Conservation (phyloP, 2,329 filamentous ascomycete species). For the Alternaria solani region DNA sequence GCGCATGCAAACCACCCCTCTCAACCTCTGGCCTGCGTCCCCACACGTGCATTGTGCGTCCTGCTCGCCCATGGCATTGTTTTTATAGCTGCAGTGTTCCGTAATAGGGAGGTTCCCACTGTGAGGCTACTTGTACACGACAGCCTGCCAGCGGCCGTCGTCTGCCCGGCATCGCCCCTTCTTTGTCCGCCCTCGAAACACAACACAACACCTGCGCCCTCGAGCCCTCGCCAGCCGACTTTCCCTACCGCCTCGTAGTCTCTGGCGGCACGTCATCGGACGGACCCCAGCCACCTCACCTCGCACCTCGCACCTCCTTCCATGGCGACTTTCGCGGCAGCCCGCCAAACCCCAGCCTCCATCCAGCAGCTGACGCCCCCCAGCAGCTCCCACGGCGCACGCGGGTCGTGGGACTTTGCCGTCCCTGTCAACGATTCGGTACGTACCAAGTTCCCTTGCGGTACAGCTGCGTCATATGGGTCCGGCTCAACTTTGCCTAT, state of each 20-base stretch:
- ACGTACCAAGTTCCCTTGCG: constrained; percentile 27
- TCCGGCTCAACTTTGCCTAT: constrained; percentile 2
- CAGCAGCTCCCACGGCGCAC: constrained; percentile 50
- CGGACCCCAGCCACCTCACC: constrained; percentile 11
- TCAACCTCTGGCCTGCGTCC: constrained; percentile 24
- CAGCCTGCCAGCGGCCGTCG: constrained; percentile 7
- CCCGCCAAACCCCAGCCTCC: constrained; percentile 38
- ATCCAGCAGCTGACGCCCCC: constrained; percentile 51
- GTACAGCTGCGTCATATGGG: constrained; percentile 22
- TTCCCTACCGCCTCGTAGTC: constrained; percentile 5
- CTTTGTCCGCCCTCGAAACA: neutral
- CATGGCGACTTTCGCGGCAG: constrained; percentile 47
- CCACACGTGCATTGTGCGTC: constrained; percentile 25
- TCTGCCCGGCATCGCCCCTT: constrained; percentile 17
- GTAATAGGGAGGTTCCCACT: constrained; percentile 15
- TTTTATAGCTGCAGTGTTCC: constrained; percentile 20
- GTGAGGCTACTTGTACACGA: constrained; percentile 11
- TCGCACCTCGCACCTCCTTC: constrained; percentile 21
- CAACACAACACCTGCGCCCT: neutral
- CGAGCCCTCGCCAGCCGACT: constrained; percentile 10
- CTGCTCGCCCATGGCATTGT: constrained; percentile 21
- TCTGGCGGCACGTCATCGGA: constrained; percentile 15
- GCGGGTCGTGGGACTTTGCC: constrained; percentile 50
- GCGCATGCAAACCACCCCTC: constrained; percentile 39
- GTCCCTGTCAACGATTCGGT: constrained; percentile 50